Base-by-base conservation (phyloP, 2,329 filamentous ascomycete species). In the Sporothrix inflata region DNA sequence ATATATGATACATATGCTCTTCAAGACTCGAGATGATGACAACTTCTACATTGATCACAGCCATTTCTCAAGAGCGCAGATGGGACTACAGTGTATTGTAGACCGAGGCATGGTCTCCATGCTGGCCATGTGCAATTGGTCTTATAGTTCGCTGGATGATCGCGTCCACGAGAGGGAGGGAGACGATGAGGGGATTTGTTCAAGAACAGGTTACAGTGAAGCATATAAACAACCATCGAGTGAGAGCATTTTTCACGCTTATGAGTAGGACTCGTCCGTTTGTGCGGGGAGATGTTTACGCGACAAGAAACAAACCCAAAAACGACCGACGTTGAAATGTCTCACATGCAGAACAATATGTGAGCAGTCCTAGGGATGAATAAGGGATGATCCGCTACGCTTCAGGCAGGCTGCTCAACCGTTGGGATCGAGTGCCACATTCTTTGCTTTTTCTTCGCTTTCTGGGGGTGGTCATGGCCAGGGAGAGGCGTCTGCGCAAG, bases 351-450 rank as follows among this genome's bases (percentile, higher is more conserved):
- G 34, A 34, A 7, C 9, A 16, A 5, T 1, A 2, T 65, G n/a
- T 24, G 60, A 5, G 27, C 9, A 65, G 60, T 63, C 60, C 38
- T 65, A 65, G 60, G 34, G 27, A 57, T 57, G 27, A 34, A 34
- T n/a, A n/a, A 34, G 8, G 7, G 60, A 27, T 27, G 38, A 65
- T 65, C 38, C 4, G 19, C 40, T 8, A 65, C 60, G 38, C n/a
- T 65, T 65, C 14, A 34, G 38, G 3, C n/a, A 6, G 4, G 34
- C 19, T 16, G 34, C 57, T 63, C 57, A 63, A 65, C 60, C 3
- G 38, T 65, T 65, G 60, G 60, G 60, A 42, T 19, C 12, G 38
- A 34, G 53, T 8, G 53, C 19, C 34, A 27, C 60, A 27, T 45
- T 65, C 60, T 65, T 45, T 65, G 11, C 40, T 61, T 24, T 40